Conservation (phyloP, 768 basidiomycete species). For the Candolleomyces eurysporus region DNA sequence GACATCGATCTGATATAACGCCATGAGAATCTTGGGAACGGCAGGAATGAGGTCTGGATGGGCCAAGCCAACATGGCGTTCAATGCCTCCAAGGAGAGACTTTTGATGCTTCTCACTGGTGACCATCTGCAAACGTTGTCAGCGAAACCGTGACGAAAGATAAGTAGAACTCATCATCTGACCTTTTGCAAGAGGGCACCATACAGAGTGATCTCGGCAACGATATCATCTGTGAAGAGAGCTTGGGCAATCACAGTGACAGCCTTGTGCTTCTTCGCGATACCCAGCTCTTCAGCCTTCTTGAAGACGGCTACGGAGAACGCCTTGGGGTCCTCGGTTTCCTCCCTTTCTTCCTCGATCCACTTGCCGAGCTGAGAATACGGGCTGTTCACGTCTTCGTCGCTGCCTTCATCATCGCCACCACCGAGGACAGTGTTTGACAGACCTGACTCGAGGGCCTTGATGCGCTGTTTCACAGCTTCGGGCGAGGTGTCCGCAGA, state of each 20-base stretch:
- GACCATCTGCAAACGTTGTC: constrained; percentile 56
- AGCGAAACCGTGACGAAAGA: background rate
- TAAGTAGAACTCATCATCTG: constrained; percentile 15
- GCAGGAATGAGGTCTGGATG: constrained; percentile 67
- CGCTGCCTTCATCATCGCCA: constrained; percentile 89
- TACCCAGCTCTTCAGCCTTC: constrained; percentile 86
- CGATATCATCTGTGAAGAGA: constrained; percentile 74
- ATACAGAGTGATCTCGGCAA: constrained; percentile 63
- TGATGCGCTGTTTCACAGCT: constrained; percentile 81
- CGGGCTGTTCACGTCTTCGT: constrained; percentile 84
- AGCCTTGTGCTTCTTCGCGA: constrained; percentile 94
- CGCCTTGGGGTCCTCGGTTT: constrained; percentile 44
- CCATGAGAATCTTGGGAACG: constrained; percentile 93
- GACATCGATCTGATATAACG: constrained; percentile 87
- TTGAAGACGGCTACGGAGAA: constrained; percentile 73
- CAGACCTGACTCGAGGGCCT: constrained; percentile 60
- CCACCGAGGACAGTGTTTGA: constrained; percentile 53
- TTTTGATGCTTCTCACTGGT: constrained; percentile 96
- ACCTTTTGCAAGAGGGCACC: constrained; percentile 77
- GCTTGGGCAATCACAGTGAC: constrained; percentile 80
- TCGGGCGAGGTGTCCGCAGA: constrained; percentile 89
- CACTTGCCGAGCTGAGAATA: constrained; percentile 82
- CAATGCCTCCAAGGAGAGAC: constrained; percentile 88
- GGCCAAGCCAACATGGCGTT: constrained; percentile 75
- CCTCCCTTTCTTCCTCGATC: constrained; percentile 70